Evolutionary conservation across 371 early-diverging fungal genomes (phyloP).

Genomic region (Rhizopus delemar): DNA sequence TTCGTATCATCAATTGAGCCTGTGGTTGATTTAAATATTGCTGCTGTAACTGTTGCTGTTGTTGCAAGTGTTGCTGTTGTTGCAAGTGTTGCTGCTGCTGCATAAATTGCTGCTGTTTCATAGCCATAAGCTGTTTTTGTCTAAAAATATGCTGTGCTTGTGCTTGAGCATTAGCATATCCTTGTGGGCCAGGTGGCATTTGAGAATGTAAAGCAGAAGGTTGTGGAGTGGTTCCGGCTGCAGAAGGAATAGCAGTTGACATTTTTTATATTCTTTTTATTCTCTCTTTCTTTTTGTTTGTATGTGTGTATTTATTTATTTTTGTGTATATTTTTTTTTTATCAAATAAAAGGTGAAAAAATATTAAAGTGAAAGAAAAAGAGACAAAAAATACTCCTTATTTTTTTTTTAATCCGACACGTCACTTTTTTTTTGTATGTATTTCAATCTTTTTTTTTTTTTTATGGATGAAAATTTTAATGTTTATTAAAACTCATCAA

Average conservation of each 20-base stretch:
- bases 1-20: slow-evolving; percentile 1
- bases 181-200: slow-evolving; percentile 25
- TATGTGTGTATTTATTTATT: background rate
- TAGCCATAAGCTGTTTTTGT: slow-evolving; percentile 27
- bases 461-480: too few relatives aligned
- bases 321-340: too few relatives aligned
- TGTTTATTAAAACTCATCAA: too few relatives aligned
- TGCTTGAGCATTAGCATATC: slow-evolving; percentile 23
- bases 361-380: background rate
- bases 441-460: slow-evolving; percentile 33
- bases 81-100: slow-evolving; percentile 1
- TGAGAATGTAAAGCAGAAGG: slow-evolving; percentile 20
- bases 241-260: slow-evolving; percentile 32
- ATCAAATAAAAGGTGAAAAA: slow-evolving; percentile 2
- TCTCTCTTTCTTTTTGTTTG: background rate
- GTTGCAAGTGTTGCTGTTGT: slow-evolving; percentile 7
- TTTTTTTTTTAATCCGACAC: background rate
- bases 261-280: slow-evolving; percentile 11
- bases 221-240: slow-evolving; percentile 24
- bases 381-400: background rate
- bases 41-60: background rate
- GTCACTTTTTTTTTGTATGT: background rate
- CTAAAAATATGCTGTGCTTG: slow-evolving; percentile 32
- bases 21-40: slow-evolving; percentile 5
- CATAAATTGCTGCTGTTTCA: slow-evolving; percentile 14